These are phyloP conservation scores for Tetraselmis chui DNA, from an alignment of 139 green algal genomes.

Conservation along the genomic window DNA sequence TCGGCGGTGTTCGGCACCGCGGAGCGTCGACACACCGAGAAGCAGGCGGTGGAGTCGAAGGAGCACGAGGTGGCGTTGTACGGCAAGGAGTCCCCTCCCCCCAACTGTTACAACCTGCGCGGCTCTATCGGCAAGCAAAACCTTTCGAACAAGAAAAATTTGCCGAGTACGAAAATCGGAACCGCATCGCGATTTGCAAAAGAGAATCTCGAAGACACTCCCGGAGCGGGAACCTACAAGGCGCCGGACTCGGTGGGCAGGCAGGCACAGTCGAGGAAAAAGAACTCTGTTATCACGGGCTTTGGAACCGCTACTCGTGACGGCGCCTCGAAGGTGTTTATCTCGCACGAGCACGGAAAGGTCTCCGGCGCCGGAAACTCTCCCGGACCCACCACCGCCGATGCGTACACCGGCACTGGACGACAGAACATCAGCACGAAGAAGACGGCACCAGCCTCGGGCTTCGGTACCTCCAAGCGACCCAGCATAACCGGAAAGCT, in stretches of 20 bases:
- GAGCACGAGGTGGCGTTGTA: slow-evolving; percentile 27
- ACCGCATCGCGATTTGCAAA: slow-evolving; percentile 21
- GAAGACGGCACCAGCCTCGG: slow-evolving; percentile 2
- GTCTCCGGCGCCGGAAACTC: neutral
- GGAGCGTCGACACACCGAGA: slow-evolving; percentile 20
- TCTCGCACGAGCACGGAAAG: slow-evolving; percentile 38
- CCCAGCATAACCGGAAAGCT: neutral
- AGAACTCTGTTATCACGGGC: slow-evolving; percentile 13
- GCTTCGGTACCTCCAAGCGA: slow-evolving; percentile 27
- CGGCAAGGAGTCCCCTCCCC: slow-evolving; percentile 14
- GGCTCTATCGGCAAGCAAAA: slow-evolving; percentile 19
- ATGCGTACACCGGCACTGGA: slow-evolving; percentile 17
- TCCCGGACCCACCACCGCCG: slow-evolving; percentile 20
- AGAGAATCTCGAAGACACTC: neutral
- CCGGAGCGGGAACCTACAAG: slow-evolving; percentile 26
- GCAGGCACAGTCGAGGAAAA: slow-evolving; percentile 19
- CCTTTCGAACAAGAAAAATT: slow-evolving; percentile 24
- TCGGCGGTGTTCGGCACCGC: slow-evolving; percentile 23
- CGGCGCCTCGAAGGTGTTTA: slow-evolving; percentile 34
- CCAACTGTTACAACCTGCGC: slow-evolving; percentile 18
- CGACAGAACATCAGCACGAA: slow-evolving; percentile 22
- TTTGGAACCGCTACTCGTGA: slow-evolving; percentile 33
- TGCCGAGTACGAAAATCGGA: slow-evolving; percentile 26
- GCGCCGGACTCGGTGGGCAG: slow-evolving; percentile 14
- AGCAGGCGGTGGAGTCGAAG: slow-evolving; percentile 28